A percentile compares a stretch with the other conserved stretches of the same genome.
Evolutionary conservation across 495 filamentous ascomycete genomes (phyloP).

Genomic region (Penicillium psychrofluorescens): DNA sequence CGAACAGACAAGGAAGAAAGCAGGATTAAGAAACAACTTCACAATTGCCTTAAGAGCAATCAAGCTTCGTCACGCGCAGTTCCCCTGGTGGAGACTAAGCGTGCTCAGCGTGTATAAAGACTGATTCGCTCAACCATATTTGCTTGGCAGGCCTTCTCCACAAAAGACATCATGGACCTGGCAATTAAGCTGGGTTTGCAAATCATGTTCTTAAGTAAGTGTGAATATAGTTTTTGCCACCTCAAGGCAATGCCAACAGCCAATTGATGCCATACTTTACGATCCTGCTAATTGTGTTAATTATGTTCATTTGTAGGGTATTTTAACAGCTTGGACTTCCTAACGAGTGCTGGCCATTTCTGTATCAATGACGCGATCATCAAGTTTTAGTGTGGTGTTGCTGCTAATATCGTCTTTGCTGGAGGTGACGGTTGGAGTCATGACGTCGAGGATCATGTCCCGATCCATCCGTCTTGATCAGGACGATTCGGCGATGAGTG

Average conservation of each 20-base stretch:
- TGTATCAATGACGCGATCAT: background rate
- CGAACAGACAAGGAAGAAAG: no score
- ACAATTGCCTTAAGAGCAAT: no score
- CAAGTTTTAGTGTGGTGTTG: background rate
- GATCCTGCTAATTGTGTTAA: no score
- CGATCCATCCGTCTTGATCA: no score
- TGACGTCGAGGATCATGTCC: background rate
- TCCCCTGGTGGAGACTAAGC: background rate
- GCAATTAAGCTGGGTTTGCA: background rate
- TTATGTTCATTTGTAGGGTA: no score
- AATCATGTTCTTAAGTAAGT: background rate
- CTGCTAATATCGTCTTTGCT: background rate
- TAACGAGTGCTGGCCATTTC: background rate
- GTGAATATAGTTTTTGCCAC: no score
- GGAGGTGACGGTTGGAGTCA: background rate
- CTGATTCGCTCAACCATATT: background rate
- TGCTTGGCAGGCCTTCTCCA: background rate
- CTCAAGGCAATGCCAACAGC: no score
- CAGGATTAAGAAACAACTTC: no score
- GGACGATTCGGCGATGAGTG: no score
- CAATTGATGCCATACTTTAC: no score
- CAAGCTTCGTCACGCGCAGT: slow-evolving; percentile 13
- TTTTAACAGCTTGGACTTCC: no score
- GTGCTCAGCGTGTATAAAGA: background rate
- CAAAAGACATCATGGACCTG: slow-evolving; percentile 1